These are phyloP conservation scores for Cryphonectria nitschkei DNA, from an alignment of 2,329 filamentous ascomycete species.

Conservation along the genomic window DNA sequence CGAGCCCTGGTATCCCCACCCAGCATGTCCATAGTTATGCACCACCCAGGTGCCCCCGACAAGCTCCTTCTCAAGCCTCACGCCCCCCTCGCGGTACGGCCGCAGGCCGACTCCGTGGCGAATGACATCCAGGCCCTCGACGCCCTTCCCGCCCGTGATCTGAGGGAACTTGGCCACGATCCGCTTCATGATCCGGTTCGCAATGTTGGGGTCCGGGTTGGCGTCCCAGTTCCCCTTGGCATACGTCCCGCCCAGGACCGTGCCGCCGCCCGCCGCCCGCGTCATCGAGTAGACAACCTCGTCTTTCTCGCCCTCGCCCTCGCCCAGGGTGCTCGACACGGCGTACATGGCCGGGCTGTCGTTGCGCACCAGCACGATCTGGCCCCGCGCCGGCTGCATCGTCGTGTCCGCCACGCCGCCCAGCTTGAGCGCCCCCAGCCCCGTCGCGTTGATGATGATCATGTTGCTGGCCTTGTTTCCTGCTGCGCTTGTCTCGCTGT, in stretches of 20 bases:
- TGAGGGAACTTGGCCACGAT: constrained; percentile 66
- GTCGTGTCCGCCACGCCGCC: constrained; percentile 79
- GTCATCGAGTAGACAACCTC: constrained; percentile 84
- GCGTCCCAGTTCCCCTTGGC: constrained; percentile 80
- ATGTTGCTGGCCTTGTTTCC: constrained; percentile 55
- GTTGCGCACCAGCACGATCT: constrained; percentile 84
- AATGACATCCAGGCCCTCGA: constrained; percentile 74
- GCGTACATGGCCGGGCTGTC: constrained; percentile 71
- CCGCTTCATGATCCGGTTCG: constrained; percentile 83
- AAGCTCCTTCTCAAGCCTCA: constrained; percentile 74
- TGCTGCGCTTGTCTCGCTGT: constrained; percentile 42
- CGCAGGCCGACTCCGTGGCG: constrained; percentile 82
- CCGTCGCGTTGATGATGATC: constrained; percentile 83
- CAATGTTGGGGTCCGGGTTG: constrained; percentile 77
- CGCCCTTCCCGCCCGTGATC: constrained; percentile 66
- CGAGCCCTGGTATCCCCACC: constrained; percentile 73
- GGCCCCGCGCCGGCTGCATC: constrained; percentile 78
- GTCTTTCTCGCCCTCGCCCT: constrained; percentile 71
- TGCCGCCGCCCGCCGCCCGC: constrained; percentile 78
- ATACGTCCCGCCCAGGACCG: constrained; percentile 84
- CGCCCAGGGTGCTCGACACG: constrained; percentile 61
- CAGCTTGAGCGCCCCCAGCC: constrained; percentile 73
- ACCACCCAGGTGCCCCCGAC: constrained; percentile 70
- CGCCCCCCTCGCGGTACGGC: constrained; percentile 73
- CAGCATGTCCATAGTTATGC: constrained; percentile 80